phyloP scores from a whole-genome alignment of 768 basidiomycete species.

The Hirschioporus abietinus region DNA sequence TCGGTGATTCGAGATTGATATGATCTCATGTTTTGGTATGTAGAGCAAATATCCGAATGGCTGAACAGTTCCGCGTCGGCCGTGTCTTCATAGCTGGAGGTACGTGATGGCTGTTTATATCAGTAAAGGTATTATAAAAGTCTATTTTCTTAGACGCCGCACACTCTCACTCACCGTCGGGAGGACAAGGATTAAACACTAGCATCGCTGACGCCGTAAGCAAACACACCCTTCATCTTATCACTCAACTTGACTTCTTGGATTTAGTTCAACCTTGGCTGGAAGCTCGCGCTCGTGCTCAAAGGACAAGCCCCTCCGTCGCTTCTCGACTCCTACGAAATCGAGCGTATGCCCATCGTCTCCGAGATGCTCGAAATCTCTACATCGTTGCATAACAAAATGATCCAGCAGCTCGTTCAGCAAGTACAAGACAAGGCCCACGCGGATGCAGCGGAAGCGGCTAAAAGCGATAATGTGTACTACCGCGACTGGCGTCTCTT shows the following conservation, averaged over 20 bases:
- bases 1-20: not conserved
- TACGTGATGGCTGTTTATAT: constrained; percentile 13
- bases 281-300: constrained; percentile 40
- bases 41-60: constrained; percentile 46
- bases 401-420: constrained; percentile 14
- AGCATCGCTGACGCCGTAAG: constrained; percentile 34
- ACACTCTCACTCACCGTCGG: constrained; percentile 40
- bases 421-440: constrained; percentile 6
- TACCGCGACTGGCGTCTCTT: constrained; percentile 21
- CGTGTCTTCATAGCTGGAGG: constrained; percentile 46
- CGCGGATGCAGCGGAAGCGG: not conserved
- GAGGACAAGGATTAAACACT: constrained; percentile 37
- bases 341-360: constrained; percentile 42
- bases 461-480: not conserved
- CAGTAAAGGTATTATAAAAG: not conserved
- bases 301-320: constrained; percentile 29
- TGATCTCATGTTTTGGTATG: not conserved
- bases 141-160: constrained; percentile 34
- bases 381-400: constrained; percentile 22
- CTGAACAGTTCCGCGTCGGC: constrained; percentile 34
- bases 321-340: constrained; percentile 36
- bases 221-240: not conserved
- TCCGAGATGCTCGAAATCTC: constrained; percentile 39
- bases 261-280: constrained; percentile 36
- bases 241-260: not conserved